phyloP scores from a whole-genome alignment of 2,329 filamentous ascomycete genomes.

The Neofusicoccum laricinum region DNA sequence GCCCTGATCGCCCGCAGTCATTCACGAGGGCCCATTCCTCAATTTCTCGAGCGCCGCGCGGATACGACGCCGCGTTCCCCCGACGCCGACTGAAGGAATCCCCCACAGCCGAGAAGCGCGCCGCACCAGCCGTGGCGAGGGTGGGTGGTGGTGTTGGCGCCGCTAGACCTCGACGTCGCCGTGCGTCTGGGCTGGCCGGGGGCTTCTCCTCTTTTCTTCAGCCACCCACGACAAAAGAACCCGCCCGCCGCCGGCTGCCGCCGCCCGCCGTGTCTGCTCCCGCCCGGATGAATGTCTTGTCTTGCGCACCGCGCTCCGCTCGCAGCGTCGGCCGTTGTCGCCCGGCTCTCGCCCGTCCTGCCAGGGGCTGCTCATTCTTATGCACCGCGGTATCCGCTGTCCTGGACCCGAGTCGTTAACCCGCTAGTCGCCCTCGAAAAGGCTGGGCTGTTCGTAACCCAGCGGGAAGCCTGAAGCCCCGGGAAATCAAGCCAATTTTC shows the following conservation, averaged over 20 bases:
- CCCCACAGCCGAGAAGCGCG: conserved; percentile 1
- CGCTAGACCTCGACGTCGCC: background rate
- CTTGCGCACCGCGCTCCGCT: background rate
- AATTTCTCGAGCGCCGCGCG: background rate
- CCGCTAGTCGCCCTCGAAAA: background rate
- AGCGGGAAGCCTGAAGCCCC: background rate
- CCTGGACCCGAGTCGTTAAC: background rate
- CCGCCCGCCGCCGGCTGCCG: background rate
- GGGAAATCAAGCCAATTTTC: background rate
- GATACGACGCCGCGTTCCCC: conserved; percentile 4
- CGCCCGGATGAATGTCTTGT: background rate
- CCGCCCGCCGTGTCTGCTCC: background rate
- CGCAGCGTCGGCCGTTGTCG: background rate
- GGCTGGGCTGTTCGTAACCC: background rate
- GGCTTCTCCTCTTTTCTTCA: conserved; percentile 11
- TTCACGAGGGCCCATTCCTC: conserved; percentile 6
- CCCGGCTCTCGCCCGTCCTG: background rate
- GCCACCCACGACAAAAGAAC: conserved; percentile 7
- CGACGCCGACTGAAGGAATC: background rate
- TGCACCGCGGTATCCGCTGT: background rate
- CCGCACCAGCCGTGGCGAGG: conserved; percentile 14
- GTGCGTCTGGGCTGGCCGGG: background rate
- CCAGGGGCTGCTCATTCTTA: conserved; percentile 7
- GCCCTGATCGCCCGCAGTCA: conserved; percentile 4
- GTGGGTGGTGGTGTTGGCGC: background rate